phyloP scores from a whole-genome alignment of 2,329 filamentous ascomycete genomes.

The Fusarium sp. region DNA sequence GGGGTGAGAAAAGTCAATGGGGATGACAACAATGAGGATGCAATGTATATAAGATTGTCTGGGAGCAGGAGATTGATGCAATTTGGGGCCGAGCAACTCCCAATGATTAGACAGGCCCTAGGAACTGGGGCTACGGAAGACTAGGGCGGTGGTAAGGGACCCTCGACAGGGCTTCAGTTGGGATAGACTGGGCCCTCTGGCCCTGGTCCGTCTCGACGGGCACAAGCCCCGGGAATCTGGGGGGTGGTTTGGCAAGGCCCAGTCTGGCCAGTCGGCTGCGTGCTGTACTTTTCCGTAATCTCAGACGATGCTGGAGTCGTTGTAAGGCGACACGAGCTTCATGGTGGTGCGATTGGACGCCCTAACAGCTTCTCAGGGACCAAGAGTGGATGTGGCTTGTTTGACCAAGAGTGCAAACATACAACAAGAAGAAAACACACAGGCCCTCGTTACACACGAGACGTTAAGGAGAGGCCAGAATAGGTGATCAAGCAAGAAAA shows the following conservation, averaged over 20 bases:
- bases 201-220: conserved; percentile 43
- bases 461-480: neutral
- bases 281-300: conserved; percentile 39
- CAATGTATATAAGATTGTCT: conserved; percentile 42
- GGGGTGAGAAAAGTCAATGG: conserved; percentile 31
- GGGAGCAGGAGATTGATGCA: conserved; percentile 47
- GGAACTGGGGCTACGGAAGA: conserved; percentile 42
- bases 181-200: conserved; percentile 2
- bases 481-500: conserved; percentile 2
- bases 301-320: conserved; percentile 42
- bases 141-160: conserved; percentile 45
- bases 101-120: conserved; percentile 45
- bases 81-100: conserved; percentile 45
- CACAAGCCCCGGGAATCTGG: conserved; percentile 48
- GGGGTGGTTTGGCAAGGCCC: conserved; percentile 38
- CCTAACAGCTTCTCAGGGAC: conserved; percentile 24
- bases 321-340: conserved; percentile 42
- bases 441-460: conserved; percentile 12
- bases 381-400: conserved; percentile 27
- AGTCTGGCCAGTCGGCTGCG: conserved; percentile 33
- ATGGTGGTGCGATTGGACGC: conserved; percentile 45
- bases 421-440: conserved; percentile 15
- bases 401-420: conserved; percentile 29
- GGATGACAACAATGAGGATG: conserved; percentile 36
- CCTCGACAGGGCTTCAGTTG: conserved; percentile 42